Conservation (phyloP, 768 basidiomycete genomes). For the Kwoniella sp. region DNA sequence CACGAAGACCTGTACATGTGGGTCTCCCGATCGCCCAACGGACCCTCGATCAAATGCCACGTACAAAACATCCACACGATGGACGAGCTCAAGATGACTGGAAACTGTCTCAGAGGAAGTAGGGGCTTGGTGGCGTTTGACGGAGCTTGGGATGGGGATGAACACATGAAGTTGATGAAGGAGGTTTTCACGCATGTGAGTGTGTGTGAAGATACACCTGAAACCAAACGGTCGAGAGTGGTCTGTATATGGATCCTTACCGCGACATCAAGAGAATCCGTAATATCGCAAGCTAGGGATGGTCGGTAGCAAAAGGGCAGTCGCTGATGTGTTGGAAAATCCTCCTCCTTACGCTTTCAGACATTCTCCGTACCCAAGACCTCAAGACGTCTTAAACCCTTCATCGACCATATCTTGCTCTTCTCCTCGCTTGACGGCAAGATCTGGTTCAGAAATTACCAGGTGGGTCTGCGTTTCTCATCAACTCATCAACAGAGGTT, state of each 20-base stretch:
- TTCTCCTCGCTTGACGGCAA: conserved; percentile 94
- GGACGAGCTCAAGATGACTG: conserved; percentile 99
- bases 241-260: too few relatives aligned
- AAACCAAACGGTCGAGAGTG: too few relatives aligned
- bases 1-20: conserved; percentile 96
- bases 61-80: conserved; percentile 99
- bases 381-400: conserved; percentile 91
- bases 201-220: too few relatives aligned
- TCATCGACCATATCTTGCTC: conserved; percentile 95
- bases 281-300: too few relatives aligned
- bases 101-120: conserved; percentile 95
- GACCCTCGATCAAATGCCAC: conserved; percentile 94
- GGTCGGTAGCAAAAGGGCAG: too few relatives aligned
- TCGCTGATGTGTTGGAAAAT: too few relatives aligned
- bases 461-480: conserved; percentile 62
- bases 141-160: conserved; percentile 80
- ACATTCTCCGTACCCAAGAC: conserved; percentile 91
- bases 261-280: too few relatives aligned
- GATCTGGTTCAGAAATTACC: conserved; percentile 99
- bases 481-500: background rate
- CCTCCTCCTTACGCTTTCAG: conserved; percentile 62
- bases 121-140: conserved; percentile 92
- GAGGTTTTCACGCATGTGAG: conserved; percentile 65
- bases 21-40: conserved; percentile 96
- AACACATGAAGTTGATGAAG: conserved; percentile 83